Base-by-base conservation (phyloP, 2,329 filamentous ascomycete genomes). In the Colletotrichum tanaceti region DNA sequence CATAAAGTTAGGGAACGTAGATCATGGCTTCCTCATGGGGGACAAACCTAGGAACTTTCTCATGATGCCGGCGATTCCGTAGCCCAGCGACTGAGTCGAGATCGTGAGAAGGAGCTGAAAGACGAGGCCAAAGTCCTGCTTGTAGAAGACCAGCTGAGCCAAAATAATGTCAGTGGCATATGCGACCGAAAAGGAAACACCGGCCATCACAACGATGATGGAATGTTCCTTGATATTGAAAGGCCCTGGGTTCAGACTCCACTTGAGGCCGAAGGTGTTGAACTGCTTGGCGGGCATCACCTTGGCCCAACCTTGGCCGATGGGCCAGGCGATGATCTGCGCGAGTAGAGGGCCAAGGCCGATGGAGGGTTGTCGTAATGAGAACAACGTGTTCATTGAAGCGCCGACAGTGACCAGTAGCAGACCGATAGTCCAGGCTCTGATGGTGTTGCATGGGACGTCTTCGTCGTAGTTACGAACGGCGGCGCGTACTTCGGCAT, bases 81-180 rank as follows among this genome's bases (percentile, higher is more conserved):
- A 92, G 0, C 90, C 90, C 13, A 91, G 79, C 65, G 89, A 90
- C 76, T 92, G 91, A 1, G 89, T 91, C 9, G 88, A 91, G 18
- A 93, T 82, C 24, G 87, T 88, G 68, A 92, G 81, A 18, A 93
- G 80, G 38, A 93, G 78, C 76, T 92, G 89, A 74, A 91, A 93
- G 1, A 82, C 71, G 71, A 91, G 83, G 22, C 90, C 90, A 73
- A 91, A 91, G 67, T 89, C 81, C 73, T 92, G 86, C 75, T 90
- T 88, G 75, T 93, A 93, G 73, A 93, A 93, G 18, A 90, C 85
- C 20, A 88, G 80, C 78, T 93, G 90, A 0, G 91, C 91, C 2
- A 93, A 82, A 52, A 94, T 86, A 38, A 93, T 90, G 72, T 93
- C 91, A 1, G 91, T 93, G 0, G 90, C 90, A 73, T 93, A 93